phyloP scores from a whole-genome alignment of 1,139 yeast genomes.

The Scheffersomyces lignicola region DNA sequence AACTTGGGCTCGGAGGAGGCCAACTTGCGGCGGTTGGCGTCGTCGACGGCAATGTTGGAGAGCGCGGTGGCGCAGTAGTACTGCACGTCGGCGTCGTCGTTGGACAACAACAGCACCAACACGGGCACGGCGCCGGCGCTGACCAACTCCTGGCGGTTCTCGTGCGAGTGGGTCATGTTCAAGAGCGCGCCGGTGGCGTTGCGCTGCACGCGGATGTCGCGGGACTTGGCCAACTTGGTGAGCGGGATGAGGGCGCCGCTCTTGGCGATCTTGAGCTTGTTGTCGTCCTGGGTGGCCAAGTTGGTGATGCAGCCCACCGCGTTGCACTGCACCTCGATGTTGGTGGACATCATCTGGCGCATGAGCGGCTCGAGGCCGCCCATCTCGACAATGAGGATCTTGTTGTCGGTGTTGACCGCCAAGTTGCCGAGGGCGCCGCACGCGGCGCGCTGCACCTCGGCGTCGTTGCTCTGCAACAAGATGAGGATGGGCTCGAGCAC shows the following conservation, averaged over 20 bases:
- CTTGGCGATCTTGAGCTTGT: conserved; percentile 91
- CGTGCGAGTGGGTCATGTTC: conserved; percentile 97
- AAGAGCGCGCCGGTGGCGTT: conserved; percentile 97
- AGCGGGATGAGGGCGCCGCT: conserved; percentile 96
- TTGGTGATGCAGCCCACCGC: conserved; percentile 99
- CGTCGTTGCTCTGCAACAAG: conserved; percentile 80
- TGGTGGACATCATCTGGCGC: conserved; percentile 95
- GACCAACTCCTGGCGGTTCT: conserved; percentile 93
- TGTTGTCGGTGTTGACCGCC: conserved; percentile 95
- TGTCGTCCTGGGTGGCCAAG: conserved; percentile 97
- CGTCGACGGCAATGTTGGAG: conserved; percentile 96
- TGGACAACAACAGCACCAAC: conserved; percentile 80
- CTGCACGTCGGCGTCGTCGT: conserved; percentile 94
- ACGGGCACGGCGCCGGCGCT: conserved; percentile 99
- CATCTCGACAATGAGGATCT: conserved; percentile 91
- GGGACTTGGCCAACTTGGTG: conserved; percentile 89
- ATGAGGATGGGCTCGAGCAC: conserved; percentile 92
- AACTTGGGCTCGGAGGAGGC: conserved; percentile 94
- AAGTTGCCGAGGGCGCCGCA: conserved; percentile 97
- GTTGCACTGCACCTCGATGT: conserved; percentile 97
- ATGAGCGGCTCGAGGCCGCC: conserved; percentile 96
- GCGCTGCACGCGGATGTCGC: conserved; percentile 94
- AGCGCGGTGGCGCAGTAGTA: conserved; percentile 97
- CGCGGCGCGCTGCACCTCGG: conserved; percentile 97
- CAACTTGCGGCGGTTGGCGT: conserved; percentile 80